phyloP scores from a whole-genome alignment of 257 asterid species.

The Salvia miltiorrhiza region DNA sequence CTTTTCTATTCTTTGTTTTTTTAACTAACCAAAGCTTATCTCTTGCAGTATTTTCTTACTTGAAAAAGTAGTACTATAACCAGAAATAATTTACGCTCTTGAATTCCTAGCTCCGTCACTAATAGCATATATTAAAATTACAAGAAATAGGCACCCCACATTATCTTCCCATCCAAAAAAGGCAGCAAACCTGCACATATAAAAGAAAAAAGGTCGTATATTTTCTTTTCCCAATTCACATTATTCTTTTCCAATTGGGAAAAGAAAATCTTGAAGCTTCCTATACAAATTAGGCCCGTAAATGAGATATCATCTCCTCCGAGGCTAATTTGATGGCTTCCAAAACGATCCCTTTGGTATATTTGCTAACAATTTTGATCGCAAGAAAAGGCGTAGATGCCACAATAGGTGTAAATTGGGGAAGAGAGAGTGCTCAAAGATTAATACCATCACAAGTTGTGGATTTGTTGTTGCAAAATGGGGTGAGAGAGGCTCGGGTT shows the following conservation, averaged over 20 bases:
- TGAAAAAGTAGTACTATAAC: no score
- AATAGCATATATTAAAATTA: no score
- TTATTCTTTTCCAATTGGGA: not conserved
- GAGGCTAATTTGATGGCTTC: not conserved
- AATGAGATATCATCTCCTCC: not conserved
- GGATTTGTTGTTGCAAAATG: constrained; percentile 32
- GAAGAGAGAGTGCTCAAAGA: constrained; percentile 10
- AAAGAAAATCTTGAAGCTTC: not conserved
- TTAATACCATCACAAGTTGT: constrained; percentile 33
- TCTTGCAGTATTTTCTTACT: no score
- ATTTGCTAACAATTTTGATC: not conserved
- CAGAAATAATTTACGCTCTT: not conserved
- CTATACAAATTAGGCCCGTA: not conserved
- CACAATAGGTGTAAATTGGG: constrained; percentile 25
- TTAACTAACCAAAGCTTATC: no score
- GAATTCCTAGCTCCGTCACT: not conserved
- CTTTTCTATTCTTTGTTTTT: no score
- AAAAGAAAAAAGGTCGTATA: not conserved
- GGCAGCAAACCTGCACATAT: not conserved
- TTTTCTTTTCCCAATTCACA: not conserved
- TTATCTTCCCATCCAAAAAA: not conserved
- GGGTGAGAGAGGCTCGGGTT: constrained; percentile 14
- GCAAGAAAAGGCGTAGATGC: not conserved
- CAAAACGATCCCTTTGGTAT: not conserved
- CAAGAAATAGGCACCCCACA: not conserved